Evolutionary conservation across 495 filamentous ascomycete species (phyloP).

Genomic region (Tetracladium setigerum): DNA sequence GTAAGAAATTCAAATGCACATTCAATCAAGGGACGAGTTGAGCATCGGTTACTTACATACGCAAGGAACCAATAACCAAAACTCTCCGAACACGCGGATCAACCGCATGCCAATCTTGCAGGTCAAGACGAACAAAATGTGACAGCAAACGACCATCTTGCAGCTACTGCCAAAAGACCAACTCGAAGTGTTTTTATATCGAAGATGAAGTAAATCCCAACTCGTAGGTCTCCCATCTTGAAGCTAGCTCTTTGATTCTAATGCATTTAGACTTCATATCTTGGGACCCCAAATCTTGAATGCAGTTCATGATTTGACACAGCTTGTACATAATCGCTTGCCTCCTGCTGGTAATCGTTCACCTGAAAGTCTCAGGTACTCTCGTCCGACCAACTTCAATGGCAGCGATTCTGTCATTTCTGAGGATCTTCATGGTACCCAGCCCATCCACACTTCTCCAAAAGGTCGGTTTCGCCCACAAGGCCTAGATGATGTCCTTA

Average conservation of each 20-base stretch:
- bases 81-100: too few species aligned
- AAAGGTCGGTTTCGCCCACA: neutral
- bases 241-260: neutral
- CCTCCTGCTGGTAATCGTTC: too few species aligned
- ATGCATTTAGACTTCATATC: neutral
- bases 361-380: too few species aligned
- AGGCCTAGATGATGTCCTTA: neutral
- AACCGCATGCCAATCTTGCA: neutral
- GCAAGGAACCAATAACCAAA: too few species aligned
- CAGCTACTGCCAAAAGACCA: neutral
- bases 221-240: neutral
- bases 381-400: neutral
- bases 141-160: neutral
- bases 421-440: neutral
- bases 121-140: neutral
- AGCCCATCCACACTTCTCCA: neutral
- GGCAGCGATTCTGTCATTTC: neutral
- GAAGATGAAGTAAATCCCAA: neutral
- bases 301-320: neutral
- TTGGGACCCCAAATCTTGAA: neutral
- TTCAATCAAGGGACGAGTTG: too few species aligned
- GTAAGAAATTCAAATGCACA: too few species aligned
- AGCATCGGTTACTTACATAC: too few species aligned
- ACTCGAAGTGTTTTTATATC: neutral
- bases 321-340: too few species aligned